Conservation (phyloP, 805 yeast genomes). For the Metschnikowia hibisci region DNA sequence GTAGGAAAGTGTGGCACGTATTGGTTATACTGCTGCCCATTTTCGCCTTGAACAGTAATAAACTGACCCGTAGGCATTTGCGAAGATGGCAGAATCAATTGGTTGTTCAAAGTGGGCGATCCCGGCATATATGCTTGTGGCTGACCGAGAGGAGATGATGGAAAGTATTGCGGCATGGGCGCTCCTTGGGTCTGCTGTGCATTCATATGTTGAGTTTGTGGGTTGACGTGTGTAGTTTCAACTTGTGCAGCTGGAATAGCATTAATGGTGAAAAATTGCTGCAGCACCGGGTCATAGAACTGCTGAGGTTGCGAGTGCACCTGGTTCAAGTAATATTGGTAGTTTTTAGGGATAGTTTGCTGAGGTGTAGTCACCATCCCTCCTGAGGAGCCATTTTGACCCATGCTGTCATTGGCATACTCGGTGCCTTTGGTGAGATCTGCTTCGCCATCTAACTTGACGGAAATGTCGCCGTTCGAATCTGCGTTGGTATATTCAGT, state of each 20-base stretch:
- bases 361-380: conserved; percentile 13
- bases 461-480: conserved; percentile 10
- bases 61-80: conserved; percentile 10
- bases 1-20: conserved; percentile 13
- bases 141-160: conserved; percentile 29
- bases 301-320: conserved; percentile 34
- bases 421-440: not conserved
- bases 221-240: conserved; percentile 24
- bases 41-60: conserved; percentile 7
- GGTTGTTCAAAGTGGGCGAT: conserved; percentile 11
- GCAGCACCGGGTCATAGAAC: conserved; percentile 43
- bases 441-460: conserved; percentile 1
- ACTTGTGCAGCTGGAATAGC: conserved; percentile 29
- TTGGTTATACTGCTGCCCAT: conserved; percentile 8
- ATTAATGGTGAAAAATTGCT: conserved; percentile 39
- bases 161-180: conserved; percentile 35
- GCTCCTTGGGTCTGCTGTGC: not conserved
- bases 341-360: conserved; percentile 16
- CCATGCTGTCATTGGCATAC: not conserved
- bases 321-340: conserved; percentile 22
- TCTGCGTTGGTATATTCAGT: conserved; percentile 16
- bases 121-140: conserved; percentile 9
- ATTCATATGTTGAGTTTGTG: not conserved
- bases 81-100: conserved; percentile 6
- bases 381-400: not conserved